Evolutionary conservation across 2,329 filamentous ascomycete genomes (phyloP), one percentile per base, ranked within the genome.

Genomic region (Trichophyton simii): DNA sequence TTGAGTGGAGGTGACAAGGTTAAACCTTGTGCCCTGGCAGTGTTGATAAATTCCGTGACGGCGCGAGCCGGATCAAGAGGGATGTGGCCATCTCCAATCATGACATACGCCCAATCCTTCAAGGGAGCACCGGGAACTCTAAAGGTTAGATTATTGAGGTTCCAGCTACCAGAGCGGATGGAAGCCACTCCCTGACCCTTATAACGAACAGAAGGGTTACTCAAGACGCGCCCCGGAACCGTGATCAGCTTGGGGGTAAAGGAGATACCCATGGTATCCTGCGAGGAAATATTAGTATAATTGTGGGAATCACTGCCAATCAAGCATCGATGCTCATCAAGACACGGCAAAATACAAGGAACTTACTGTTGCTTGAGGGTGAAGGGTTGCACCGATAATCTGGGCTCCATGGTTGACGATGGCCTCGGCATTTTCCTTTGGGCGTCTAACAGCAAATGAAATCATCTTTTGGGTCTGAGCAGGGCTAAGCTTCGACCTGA

Each of bases 391-490:
- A 1, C 81, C 80, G 22, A 92, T 77, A 3, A 83, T 75, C 18
- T 75, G 62, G 1, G 67, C 65, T n/a, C 83, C 87, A 7, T 79
- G 78, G 0, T 71, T 78, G 1, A 80, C 78, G 66, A 94, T 87
- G 0, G 85, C 87, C 0, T 78, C 69, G 0, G 85, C 87, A 65
- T 92, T 95, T 4, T 80, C 75, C 1, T 79, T 78, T 0, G 89
- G 88, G 0, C 75, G 75, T 3, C 87, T 81, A 61, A 87, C 88
- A 1, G 89, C 87, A 69, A 89, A 89, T 0, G 75, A 74, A 54
- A 92, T 83, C 88, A 94, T 91, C 0, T 75, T 68, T 0, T 80
- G 77, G 0, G 87, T 88, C 68, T 92, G 87, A 0, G 77, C 72
- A 0, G 79, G 76, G 0, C 71, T 79, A 15, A 91, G 76, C 67